phyloP scores from a whole-genome alignment of 2,329 filamentous ascomycete genomes.

The Cercospora sesami region DNA sequence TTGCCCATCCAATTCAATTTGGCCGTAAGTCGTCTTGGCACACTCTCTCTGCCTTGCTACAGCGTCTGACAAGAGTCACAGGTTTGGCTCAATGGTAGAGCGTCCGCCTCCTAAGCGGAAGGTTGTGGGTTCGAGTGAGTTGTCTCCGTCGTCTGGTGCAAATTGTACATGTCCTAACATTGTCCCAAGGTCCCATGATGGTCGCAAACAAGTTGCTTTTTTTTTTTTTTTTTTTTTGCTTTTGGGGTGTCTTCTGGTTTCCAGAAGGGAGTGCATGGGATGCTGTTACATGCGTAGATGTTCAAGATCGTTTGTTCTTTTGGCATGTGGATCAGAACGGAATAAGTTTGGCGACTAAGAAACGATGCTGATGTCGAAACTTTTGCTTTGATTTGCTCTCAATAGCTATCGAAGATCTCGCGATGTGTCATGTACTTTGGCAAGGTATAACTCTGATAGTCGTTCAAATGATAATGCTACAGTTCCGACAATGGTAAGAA shows the following conservation, averaged over 20 bases:
- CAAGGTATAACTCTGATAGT: not conserved
- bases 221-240: not conserved
- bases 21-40: slow-evolving; percentile 1
- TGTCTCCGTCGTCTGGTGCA: not conserved
- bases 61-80: too few relatives aligned
- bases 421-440: not conserved
- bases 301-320: not conserved
- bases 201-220: not conserved
- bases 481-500: not conserved
- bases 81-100: slow-evolving; percentile 27
- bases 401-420: not conserved
- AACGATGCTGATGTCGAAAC: not conserved
- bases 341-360: not conserved
- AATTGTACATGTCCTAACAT: not conserved
- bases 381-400: not conserved
- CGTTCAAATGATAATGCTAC: not conserved
- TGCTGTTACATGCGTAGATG: too few relatives aligned
- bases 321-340: too few relatives aligned
- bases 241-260: too few relatives aligned
- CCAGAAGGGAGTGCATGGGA: not conserved
- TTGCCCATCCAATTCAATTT: slow-evolving; percentile 3
- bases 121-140: slow-evolving; percentile 25
- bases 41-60: not conserved
- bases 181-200: slow-evolving; percentile 6
- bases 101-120: slow-evolving; percentile 30